Conservation (phyloP, 768 basidiomycete genomes). For the Kwoniella sp. region DNA sequence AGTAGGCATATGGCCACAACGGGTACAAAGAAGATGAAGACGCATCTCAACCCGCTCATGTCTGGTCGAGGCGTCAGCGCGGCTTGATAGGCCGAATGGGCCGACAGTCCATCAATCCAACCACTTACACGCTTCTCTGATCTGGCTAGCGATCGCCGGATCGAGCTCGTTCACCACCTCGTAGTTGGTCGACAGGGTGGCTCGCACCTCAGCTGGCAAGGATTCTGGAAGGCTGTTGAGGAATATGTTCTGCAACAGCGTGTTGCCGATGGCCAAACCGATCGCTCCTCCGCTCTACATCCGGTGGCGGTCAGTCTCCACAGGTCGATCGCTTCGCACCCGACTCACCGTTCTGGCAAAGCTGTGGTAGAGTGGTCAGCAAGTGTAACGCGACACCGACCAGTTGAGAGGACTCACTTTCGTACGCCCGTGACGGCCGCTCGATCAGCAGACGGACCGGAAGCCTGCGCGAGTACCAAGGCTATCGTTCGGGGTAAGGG, state of each 20-base stretch:
- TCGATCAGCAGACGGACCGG: constrained; percentile 27
- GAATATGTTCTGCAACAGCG: constrained; percentile 38
- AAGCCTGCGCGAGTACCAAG: constrained; percentile 35
- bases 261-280: constrained; percentile 39
- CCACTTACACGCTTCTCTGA: constrained; percentile 10
- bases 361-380: neutral
- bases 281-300: constrained; percentile 38
- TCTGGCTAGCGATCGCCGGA: neutral
- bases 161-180: neutral
- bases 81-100: neutral
- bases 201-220: constrained; percentile 5
- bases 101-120: too few relatives aligned
- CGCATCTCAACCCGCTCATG: constrained; percentile 26
- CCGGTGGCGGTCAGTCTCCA: constrained; percentile 8
- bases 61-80: constrained; percentile 16
- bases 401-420: constrained; percentile 16
- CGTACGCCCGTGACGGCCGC: constrained; percentile 36
- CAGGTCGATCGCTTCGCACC: neutral
- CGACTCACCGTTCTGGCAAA: constrained; percentile 19
- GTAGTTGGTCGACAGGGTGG: neutral
- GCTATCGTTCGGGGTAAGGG: constrained; percentile 3
- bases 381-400: neutral
- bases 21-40: constrained; percentile 40
- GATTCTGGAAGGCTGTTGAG: constrained; percentile 16
- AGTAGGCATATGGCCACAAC: constrained; percentile 31